A percentile compares a stretch with the other conserved stretches of the same genome.
phyloP scores from a whole-genome alignment of 495 filamentous ascomycete species.

The Parathielavia appendiculata region DNA sequence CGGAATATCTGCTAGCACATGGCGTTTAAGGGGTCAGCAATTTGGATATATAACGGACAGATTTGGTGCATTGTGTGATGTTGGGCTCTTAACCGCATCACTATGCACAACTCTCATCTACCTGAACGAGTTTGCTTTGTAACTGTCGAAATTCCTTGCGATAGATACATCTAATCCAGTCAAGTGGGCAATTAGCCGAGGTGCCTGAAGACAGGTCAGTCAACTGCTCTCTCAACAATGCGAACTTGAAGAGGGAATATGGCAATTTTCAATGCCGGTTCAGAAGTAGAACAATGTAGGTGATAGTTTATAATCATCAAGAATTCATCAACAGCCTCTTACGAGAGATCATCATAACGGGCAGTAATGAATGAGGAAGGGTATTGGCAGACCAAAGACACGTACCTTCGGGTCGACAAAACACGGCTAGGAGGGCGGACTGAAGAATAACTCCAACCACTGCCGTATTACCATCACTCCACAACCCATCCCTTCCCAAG shows the following conservation, averaged over 20 bases:
- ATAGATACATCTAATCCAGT: too few relatives aligned
- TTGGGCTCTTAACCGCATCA: too few relatives aligned
- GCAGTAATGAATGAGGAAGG: neutral
- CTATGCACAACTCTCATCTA: too few relatives aligned
- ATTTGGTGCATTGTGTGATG: neutral
- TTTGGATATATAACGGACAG: neutral
- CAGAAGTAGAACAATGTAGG: conserved; percentile 26
- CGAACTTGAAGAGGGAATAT: neutral
- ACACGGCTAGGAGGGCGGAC: neutral
- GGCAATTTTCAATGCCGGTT: neutral
- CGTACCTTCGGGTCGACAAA: neutral
- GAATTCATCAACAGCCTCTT: conserved; percentile 27
- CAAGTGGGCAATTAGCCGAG: neutral
- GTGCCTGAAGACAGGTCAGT: neutral
- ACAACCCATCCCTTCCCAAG: conserved; percentile 70
- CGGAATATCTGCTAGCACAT: neutral
- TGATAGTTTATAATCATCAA: conserved; percentile 20
- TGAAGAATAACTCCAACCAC: too few relatives aligned
- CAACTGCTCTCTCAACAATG: neutral
- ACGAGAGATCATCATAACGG: conserved; percentile 17
- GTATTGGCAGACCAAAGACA: neutral
- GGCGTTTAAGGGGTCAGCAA: neutral
- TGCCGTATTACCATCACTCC: conserved; percentile 23
- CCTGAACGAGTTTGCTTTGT: too few relatives aligned
- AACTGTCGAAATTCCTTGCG: neutral